Evolutionary conservation across 2,329 filamentous ascomycete species (phyloP), one percentile per base, ranked within the genome.

Genomic region (Nemania sp.): DNA sequence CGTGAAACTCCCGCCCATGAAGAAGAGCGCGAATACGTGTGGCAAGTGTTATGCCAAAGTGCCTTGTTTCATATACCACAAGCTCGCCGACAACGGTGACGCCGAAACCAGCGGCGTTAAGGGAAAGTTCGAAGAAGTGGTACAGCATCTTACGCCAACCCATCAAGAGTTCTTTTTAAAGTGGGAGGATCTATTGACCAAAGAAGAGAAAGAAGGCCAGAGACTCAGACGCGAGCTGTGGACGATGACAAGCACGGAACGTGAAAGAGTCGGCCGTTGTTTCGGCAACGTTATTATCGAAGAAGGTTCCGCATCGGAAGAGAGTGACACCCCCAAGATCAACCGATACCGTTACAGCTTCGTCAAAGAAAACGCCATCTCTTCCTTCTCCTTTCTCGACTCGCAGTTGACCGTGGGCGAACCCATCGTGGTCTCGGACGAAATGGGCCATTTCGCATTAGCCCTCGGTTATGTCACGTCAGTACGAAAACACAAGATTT

Each of bases 361-460:
- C 59, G 69, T 90, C 65, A 96, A 96, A 68, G 81, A 86, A 51
- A 79, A 80, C 20, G 70, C 80, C 0, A 66, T 75, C 2, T 63
- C 83, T 0, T 79, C 79, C 0, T 92, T 94, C 65, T 96, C 91
- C 0, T 99, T 99, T 66, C 75, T 90, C 1, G 93, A 97, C 64
- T 97, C 92, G 1, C 91, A 97, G 65, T 82, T 99, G 24, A 84
- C 80, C 1, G 80, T 90, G 22, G 93, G 93, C 36, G 94, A 99
- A 66, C 93, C 94, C 0, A 86, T 97, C 44, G 94, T 99, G n/a
- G 82, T 99, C 3, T 97, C 94, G 0, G 94, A 97, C 64, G 94
- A 99, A 70, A 80, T 90, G 56, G 94, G 94, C 0, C 94, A 99
- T 69, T 99, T 96, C 75, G 93, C 93, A 1, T 80, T 99, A 33